phyloP scores from a whole-genome alignment of 225 moss, liverwort and hornwort species.

The Thuidium tamariscinum region DNA sequence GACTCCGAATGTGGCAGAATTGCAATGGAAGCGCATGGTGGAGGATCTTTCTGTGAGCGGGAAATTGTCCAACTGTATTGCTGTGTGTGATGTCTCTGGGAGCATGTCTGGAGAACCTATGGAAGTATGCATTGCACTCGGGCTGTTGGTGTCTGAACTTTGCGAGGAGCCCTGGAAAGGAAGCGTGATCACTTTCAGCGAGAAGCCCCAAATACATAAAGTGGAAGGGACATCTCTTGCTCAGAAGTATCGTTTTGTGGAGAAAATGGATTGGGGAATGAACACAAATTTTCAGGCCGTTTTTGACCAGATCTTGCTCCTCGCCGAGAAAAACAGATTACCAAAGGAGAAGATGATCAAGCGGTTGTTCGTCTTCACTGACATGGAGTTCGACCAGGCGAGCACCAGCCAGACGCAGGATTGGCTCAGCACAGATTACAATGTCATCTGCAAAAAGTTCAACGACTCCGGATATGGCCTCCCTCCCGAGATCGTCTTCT shows the following conservation, averaged over 20 bases:
- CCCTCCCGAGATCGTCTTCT: constrained; percentile 70
- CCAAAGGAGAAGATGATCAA: constrained; percentile 69
- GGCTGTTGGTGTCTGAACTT: constrained; percentile 43
- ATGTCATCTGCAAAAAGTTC: constrained; percentile 49
- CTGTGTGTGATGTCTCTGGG: constrained; percentile 81
- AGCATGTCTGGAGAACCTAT: constrained; percentile 24
- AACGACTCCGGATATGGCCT: constrained; percentile 30
- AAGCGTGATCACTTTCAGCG: constrained; percentile 58
- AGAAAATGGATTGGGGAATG: constrained; percentile 36
- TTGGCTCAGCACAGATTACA: constrained; percentile 68
- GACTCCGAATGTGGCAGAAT: constrained; percentile 47
- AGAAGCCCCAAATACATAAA: constrained; percentile 17
- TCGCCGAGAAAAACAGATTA: constrained; percentile 27
- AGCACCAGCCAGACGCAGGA: background rate
- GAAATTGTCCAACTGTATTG: constrained; percentile 47
- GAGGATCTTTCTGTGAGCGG: constrained; percentile 52
- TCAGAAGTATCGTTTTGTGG: background rate
- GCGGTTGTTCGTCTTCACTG: constrained; percentile 73
- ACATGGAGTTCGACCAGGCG: constrained; percentile 78
- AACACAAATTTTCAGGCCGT: constrained; percentile 71
- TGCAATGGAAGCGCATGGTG: constrained; percentile 81
- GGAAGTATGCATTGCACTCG: constrained; percentile 12
- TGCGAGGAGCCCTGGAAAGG: constrained; percentile 77
- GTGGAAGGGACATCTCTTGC: constrained; percentile 36
- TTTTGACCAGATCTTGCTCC: constrained; percentile 44